A percentile compares a stretch with the other conserved stretches of the same genome.
phyloP scores from a whole-genome alignment of 2,329 filamentous ascomycete species.

The Akanthomyces uredinophilus region DNA sequence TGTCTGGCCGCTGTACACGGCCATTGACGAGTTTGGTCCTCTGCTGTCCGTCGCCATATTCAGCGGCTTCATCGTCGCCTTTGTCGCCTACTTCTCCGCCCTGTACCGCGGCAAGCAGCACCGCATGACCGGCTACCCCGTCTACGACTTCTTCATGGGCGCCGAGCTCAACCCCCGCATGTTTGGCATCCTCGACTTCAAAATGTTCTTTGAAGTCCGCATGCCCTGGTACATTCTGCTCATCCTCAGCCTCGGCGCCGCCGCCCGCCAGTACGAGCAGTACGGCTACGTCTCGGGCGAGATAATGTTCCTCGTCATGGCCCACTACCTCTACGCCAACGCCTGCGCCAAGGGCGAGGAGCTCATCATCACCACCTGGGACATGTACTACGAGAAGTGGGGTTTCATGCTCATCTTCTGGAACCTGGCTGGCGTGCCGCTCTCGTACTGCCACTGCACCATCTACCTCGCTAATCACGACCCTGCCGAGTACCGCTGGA shows the following conservation, averaged over 20 bases:
- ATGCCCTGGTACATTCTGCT: slow-evolving; percentile 90
- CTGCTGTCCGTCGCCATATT: slow-evolving; percentile 90
- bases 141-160: slow-evolving; percentile 94
- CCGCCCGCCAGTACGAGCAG: slow-evolving; percentile 74
- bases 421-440: slow-evolving; percentile 87
- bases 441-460: slow-evolving; percentile 91
- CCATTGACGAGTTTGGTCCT: slow-evolving; percentile 93
- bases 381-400: slow-evolving; percentile 97
- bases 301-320: slow-evolving; percentile 77
- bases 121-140: slow-evolving; percentile 80
- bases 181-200: slow-evolving; percentile 83
- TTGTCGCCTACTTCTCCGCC: slow-evolving; percentile 83
- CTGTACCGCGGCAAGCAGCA: slow-evolving; percentile 75
- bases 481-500: slow-evolving; percentile 72
- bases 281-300: slow-evolving; percentile 87
- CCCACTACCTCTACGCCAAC: slow-evolving; percentile 87
- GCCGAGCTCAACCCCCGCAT: slow-evolving; percentile 85
- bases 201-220: slow-evolving; percentile 95
- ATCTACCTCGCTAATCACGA: slow-evolving; percentile 83
- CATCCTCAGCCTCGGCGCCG: slow-evolving; percentile 68
- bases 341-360: slow-evolving; percentile 91
- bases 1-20: slow-evolving; percentile 81
- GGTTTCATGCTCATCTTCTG: slow-evolving; percentile 98
- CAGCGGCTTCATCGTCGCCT: slow-evolving; percentile 77
- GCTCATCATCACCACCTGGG: slow-evolving; percentile 84